Evolutionary conservation across 1,284 basidiomycete genomes (phyloP).

Genomic region (Mrakiaceae sp.): DNA sequence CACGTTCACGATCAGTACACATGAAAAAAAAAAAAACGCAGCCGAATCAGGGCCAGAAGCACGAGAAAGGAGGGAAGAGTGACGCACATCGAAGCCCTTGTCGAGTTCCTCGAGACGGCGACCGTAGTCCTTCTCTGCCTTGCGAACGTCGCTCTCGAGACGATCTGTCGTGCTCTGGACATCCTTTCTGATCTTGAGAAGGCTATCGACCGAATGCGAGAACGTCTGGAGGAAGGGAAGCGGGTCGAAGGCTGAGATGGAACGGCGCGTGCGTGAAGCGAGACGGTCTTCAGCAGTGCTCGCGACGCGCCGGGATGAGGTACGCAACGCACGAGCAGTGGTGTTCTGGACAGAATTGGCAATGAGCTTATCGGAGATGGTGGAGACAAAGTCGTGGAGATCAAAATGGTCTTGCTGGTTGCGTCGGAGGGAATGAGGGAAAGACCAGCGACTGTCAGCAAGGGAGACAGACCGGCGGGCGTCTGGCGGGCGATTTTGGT

Average conservation of each 20-base stretch:
- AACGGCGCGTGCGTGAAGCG: background rate
- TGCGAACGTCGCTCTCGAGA: conserved; percentile 81
- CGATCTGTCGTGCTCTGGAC: conserved; percentile 79
- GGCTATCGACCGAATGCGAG: conserved; percentile 74
- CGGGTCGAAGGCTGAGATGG: conserved; percentile 69
- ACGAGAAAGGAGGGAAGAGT: conserved; percentile 8
- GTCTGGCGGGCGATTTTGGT: background rate
- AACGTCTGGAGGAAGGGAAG: conserved; percentile 86
- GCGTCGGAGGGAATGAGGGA: background rate
- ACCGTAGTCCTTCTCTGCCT: conserved; percentile 86
- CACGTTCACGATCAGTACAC: no score
- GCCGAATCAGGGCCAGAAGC: no score
- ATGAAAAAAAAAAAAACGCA: background rate
- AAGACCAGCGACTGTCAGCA: background rate
- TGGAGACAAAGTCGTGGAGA: conserved; percentile 76
- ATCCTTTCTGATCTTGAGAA: conserved; percentile 74
- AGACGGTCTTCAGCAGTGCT: no score
- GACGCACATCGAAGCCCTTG: conserved; percentile 68
- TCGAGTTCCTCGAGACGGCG: conserved; percentile 86
- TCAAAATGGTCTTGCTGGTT: conserved; percentile 67
- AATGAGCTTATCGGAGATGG: conserved; percentile 75
- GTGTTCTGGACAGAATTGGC: conserved; percentile 59
- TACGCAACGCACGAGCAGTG: conserved; percentile 2
- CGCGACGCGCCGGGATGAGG: background rate
- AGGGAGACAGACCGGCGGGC: background rate